These are phyloP conservation scores for Darksidea phi DNA, from an alignment of 495 filamentous ascomycete genomes.

Conservation along the genomic window DNA sequence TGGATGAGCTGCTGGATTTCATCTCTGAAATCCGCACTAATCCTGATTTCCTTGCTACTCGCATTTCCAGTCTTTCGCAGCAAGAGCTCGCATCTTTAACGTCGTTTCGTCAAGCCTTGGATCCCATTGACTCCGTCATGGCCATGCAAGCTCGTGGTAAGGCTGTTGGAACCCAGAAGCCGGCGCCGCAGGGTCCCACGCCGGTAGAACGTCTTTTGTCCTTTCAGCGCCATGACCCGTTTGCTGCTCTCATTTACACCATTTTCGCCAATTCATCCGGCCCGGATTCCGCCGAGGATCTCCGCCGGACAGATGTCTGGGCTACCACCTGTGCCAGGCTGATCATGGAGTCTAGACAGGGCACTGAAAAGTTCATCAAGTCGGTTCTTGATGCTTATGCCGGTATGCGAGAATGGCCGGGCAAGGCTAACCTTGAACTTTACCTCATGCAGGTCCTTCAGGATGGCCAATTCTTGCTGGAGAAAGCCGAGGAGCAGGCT, in stretches of 20 bases:
- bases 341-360: slow-evolving; percentile 58
- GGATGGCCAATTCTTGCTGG: slow-evolving; percentile 85
- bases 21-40: slow-evolving; percentile 79
- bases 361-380: slow-evolving; percentile 65
- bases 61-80: slow-evolving; percentile 68
- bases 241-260: slow-evolving; percentile 82
- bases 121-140: slow-evolving; percentile 77
- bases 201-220: slow-evolving; percentile 71
- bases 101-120: slow-evolving; percentile 71
- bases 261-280: slow-evolving; percentile 83
- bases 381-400: slow-evolving; percentile 81
- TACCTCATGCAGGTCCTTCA: slow-evolving; percentile 92
- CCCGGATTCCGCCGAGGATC: slow-evolving; percentile 73
- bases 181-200: slow-evolving; percentile 53
- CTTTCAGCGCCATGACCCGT: slow-evolving; percentile 82
- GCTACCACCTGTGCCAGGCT: slow-evolving; percentile 81
- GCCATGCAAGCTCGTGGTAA: slow-evolving; percentile 61
- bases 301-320: slow-evolving; percentile 76
- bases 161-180: slow-evolving; percentile 48
- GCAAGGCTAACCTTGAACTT: slow-evolving; percentile 82
- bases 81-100: slow-evolving; percentile 72
- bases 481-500: slow-evolving; percentile 65
- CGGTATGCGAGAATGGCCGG: slow-evolving; percentile 82
- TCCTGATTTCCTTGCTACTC: slow-evolving; percentile 79
- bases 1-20: slow-evolving; percentile 74